These are phyloP conservation scores for Aureobasidium sp. DNA, from an alignment of 2,329 filamentous ascomycete genomes.

Conservation along the genomic window DNA sequence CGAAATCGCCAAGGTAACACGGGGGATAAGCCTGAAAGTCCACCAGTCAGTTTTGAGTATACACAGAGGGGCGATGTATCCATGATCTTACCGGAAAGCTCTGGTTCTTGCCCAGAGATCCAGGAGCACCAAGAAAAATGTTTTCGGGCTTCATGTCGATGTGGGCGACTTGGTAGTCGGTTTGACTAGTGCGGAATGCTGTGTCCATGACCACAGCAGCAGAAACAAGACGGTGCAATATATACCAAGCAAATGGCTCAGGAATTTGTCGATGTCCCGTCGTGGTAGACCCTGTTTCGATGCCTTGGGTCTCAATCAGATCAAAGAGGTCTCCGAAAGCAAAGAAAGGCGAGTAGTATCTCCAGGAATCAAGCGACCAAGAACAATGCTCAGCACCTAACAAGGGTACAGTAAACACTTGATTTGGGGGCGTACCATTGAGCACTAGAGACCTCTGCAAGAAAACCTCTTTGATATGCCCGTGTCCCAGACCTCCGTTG, in stretches of 20 bases:
- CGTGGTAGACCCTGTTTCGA: not conserved
- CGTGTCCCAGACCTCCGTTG: not conserved
- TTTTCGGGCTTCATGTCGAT: conserved; percentile 2
- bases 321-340: not conserved
- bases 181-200: not conserved
- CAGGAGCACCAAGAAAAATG: not conserved
- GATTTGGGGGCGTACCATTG: not conserved
- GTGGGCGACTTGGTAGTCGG: not conserved
- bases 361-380: conserved; percentile 4
- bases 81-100: not conserved
- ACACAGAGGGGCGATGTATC: not conserved
- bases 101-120: not conserved
- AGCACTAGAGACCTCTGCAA: not conserved
- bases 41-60: not conserved
- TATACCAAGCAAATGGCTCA: conserved; percentile 7
- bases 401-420: not conserved
- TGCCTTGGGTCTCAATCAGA: not conserved
- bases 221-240: not conserved
- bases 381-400: conserved; percentile 1
- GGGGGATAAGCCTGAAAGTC: not conserved
- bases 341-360: not conserved
- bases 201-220: not conserved
- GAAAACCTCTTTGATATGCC: not conserved
- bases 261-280: not conserved
- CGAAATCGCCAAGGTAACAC: conserved; percentile 6